Percentiles rank a stretch among this genome's conserved stretches.
Conservation (phyloP, 352 stramenopile genomes). For the Phytophthora tubulina region DNA sequence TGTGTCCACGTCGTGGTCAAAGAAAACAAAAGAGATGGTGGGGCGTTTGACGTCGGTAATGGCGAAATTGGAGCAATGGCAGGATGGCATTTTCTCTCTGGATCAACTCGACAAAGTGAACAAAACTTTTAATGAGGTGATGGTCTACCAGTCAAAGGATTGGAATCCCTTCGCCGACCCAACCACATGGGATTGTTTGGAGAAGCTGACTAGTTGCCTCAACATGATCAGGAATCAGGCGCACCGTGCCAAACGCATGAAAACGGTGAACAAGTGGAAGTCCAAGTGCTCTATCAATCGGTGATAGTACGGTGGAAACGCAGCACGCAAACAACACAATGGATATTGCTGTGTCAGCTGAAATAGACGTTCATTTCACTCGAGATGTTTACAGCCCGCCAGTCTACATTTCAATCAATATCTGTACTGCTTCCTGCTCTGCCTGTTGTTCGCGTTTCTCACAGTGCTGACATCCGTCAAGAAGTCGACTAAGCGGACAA, state of each 20-base stretch:
- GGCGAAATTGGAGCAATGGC: conserved; percentile 30
- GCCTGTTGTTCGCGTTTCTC: too few relatives aligned
- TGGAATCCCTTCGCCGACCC: conserved; percentile 27
- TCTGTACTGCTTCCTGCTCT: too few relatives aligned
- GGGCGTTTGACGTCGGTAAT: conserved; percentile 2
- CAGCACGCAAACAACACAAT: too few relatives aligned
- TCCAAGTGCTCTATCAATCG: neutral
- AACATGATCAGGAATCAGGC: conserved; percentile 29
- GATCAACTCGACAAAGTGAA: conserved; percentile 42
- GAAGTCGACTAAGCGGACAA: neutral
- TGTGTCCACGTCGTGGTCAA: neutral
- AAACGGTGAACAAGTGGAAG: conserved; percentile 29
- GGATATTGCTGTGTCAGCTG: conserved; percentile 1
- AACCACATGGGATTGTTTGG: conserved; percentile 13
- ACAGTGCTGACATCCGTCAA: neutral
- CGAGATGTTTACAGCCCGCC: too few relatives aligned
- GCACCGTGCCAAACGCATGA: conserved; percentile 29
- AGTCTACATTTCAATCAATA: too few relatives aligned
- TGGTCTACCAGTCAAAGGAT: conserved; percentile 26
- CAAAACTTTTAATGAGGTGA: conserved; percentile 11
- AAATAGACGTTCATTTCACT: conserved; percentile 18
- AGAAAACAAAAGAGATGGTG: conserved; percentile 8
- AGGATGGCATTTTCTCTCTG: conserved; percentile 43
- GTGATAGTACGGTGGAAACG: neutral
- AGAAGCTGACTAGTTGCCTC: conserved; percentile 33